These are phyloP conservation scores for Diaporthe nobilis DNA, from an alignment of 2,329 filamentous ascomycete species.

Conservation along the genomic window DNA sequence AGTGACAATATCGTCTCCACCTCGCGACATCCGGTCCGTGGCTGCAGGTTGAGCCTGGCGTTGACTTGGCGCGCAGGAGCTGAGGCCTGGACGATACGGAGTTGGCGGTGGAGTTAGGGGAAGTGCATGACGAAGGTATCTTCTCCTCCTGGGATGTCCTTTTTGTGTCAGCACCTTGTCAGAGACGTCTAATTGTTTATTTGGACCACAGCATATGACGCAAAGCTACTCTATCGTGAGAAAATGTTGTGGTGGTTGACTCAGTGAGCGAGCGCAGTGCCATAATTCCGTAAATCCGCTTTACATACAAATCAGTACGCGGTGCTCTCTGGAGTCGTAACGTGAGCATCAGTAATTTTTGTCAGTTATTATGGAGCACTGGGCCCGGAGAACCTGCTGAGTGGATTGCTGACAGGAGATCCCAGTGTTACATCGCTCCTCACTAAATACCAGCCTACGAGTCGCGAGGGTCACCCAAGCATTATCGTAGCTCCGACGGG, in stretches of 20 bases:
- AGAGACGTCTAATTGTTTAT: constrained; percentile 18
- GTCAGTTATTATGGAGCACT: constrained; percentile 16
- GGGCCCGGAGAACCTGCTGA: background rate
- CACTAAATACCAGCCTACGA: background rate
- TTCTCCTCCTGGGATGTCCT: background rate
- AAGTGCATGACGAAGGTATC: background rate
- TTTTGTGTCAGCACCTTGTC: constrained; percentile 34
- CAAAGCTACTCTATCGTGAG: background rate
- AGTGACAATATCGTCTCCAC: constrained; percentile 8
- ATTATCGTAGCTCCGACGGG: background rate
- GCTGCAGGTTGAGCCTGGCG: background rate
- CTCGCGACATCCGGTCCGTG: background rate
- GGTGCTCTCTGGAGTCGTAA: background rate
- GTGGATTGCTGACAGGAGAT: background rate
- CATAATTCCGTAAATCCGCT: constrained; percentile 8
- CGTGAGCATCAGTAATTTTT: constrained; percentile 17
- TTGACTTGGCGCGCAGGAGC: constrained; percentile 25
- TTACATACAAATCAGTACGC: background rate
- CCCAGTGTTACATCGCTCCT: constrained; percentile 14
- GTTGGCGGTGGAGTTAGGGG: background rate
- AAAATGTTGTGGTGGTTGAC: background rate
- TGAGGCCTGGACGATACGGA: background rate
- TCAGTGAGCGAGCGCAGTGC: background rate
- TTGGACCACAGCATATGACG: background rate
- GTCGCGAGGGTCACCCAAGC: background rate